Evolutionary conservation across 495 filamentous ascomycete species (phyloP), one percentile per base, ranked within the genome.

Genomic region (Trichoderma orchidacearum): DNA sequence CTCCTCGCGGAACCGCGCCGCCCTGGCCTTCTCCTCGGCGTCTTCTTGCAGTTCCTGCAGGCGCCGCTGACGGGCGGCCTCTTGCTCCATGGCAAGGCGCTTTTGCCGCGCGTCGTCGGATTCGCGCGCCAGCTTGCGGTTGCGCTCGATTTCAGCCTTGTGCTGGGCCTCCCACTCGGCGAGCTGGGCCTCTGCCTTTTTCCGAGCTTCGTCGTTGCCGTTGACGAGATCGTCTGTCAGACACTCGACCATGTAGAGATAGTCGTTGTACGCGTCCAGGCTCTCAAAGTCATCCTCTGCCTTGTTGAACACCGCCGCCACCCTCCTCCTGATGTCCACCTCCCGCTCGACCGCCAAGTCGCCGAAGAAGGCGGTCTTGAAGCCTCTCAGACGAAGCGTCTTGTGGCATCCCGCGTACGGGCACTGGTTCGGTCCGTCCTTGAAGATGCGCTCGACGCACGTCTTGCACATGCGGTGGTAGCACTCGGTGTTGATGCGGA

Each of bases 401-500:
- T 84, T 81, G 61, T 79, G 77, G 70, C 93, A 99, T 17, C 85
- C 86, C 0, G 90, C 85, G 56, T 95, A 86, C 5, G 93, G 93
- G 62, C 93, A 99, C 48, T 86, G 84, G 12, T 90, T 85, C 0
- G 94, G 93, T 0, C 93, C 92, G 23, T 84, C 82, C 25, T 85
- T 86, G 80, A 96, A 98, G 59, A 96, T 88, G 27, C 91, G 85
- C 74, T 90, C 87, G 52, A 97, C 92, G 75, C 93, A 97, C 31
- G 85, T 87, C 63, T 84, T 81, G 72, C 93, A 99, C 89, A 99
- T 96, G 59, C 87, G 88, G 79, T 99, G 93, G 77, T 97, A 99
- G 79, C 93, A 99, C 75, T 94, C 89, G 17, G 92, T 87, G 70
- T 96, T 95, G 70, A 97, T 88, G 60, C 94, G 86, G 72, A 99